Evolutionary conservation across 2,329 filamentous ascomycete genomes (phyloP), one percentile per base, ranked within the genome.

Genomic region (Colletotrichum incanum): DNA sequence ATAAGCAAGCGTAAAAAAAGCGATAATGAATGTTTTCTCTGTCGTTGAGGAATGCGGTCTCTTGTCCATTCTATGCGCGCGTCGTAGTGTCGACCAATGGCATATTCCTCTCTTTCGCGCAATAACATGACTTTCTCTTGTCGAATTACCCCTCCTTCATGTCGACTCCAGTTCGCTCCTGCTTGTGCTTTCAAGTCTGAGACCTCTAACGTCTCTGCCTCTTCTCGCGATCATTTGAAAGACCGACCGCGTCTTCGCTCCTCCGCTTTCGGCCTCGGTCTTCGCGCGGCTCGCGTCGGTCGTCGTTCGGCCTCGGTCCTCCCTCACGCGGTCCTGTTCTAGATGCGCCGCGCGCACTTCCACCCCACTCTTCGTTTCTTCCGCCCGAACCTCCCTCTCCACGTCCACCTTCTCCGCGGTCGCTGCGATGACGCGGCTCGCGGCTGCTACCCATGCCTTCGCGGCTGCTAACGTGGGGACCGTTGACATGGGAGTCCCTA

Each of bases 161-260:
- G 55, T 39, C 31, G 62, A 34, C 18, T 45, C 6, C 28, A 23
- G 34, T 58, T 39, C 54, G 54, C 31, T 37, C 37, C 47, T 49
- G 43, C 43, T n/a, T 11, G 11, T 43, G 12, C 23, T 41, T 39
- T 39, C 5, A 16, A 41, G 37, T 14, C n/a, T 5, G 18, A 20
- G 39, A 41, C 23, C 80, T 79, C 78, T 84, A 88, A 76, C 86
- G 85, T 79, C 88, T 84, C 74, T 82, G 84, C 78, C 88, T 84
- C 83, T 90, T 90, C 73, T 90, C 88, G 70, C 86, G 82, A 49
- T 88, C 86, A 76, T 78, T 84, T 20, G 78, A 75, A 73, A 80
- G 71, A 26, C 75, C 82, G n/a, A 78, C 76, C 26, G 84, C 84
- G 63, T 88, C 88, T 72, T 89, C 87, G 74, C 86, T 88, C 76